Percentiles rank a stretch among this genome's conserved stretches.
Evolutionary conservation across 345 rosid genomes (phyloP).

Genomic region (Citrus glauca): DNA sequence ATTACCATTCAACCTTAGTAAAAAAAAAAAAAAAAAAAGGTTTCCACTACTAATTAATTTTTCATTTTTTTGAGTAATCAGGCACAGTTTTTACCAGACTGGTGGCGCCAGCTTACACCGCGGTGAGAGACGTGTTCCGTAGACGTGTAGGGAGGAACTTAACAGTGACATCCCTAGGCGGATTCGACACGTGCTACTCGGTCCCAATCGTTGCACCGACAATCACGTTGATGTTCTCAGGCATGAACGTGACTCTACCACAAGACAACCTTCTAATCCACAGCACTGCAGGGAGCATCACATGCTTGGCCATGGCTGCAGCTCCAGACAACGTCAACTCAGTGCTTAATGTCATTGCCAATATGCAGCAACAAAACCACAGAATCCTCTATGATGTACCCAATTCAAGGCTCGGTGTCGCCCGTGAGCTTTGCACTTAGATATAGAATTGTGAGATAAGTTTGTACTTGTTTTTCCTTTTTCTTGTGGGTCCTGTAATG

Average conservation of each 20-base stretch:
- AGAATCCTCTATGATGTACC: slow-evolving; percentile 74
- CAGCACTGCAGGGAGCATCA: slow-evolving; percentile 72
- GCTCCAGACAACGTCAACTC: slow-evolving; percentile 84
- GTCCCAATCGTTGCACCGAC: slow-evolving; percentile 65
- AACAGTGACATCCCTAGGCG: slow-evolving; percentile 68
- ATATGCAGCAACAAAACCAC: slow-evolving; percentile 97
- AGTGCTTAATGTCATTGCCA: slow-evolving; percentile 85
- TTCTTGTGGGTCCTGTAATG: background rate
- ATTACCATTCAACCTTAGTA: too few species aligned
- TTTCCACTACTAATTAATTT: background rate
- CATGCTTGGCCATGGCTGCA: slow-evolving; percentile 89
- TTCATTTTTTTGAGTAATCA: slow-evolving; percentile 7
- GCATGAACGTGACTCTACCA: slow-evolving; percentile 85
- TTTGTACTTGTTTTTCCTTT: too few species aligned
- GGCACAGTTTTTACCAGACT: slow-evolving; percentile 84
- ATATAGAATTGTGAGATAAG: too few species aligned
- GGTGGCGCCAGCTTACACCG: slow-evolving; percentile 65
- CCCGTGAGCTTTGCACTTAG: slow-evolving; percentile 75
- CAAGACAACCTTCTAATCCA: slow-evolving; percentile 75
- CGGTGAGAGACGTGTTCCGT: slow-evolving; percentile 72
- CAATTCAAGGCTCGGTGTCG: slow-evolving; percentile 79
- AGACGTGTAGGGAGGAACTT: slow-evolving; percentile 39
- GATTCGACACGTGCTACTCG: slow-evolving; percentile 96
- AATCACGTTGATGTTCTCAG: slow-evolving; percentile 72
- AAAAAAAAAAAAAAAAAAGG: too few species aligned